Evolutionary conservation across 202 grass and related monocot genomes (phyloP).

Genomic region (Bolboschoenoplectus hybrid): DNA sequence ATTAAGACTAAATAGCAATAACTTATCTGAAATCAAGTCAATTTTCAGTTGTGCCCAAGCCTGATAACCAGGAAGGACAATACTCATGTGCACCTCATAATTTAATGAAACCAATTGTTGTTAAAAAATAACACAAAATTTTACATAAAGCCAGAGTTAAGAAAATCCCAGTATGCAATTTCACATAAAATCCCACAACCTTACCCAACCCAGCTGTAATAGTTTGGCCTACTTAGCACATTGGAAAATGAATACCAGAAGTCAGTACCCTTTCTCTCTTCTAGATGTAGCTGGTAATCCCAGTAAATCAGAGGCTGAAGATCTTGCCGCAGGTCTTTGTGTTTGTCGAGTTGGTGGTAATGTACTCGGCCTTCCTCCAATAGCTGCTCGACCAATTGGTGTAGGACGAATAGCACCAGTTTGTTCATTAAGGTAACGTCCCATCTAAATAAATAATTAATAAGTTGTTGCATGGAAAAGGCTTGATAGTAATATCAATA

Average conservation of each 20-base stretch:
- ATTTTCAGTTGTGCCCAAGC: not conserved
- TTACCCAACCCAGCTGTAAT: not conserved
- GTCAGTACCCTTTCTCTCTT: conserved; percentile 71
- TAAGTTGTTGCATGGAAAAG: not conserved
- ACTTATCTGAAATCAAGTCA: not conserved
- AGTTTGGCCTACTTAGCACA: conserved; percentile 10
- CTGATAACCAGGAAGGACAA: not conserved
- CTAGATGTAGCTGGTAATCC: conserved; percentile 45
- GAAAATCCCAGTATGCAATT: not conserved
- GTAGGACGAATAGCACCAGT: conserved; percentile 54
- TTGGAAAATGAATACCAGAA: conserved; percentile 33
- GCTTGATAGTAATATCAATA: conserved; percentile 27
- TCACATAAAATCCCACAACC: conserved; percentile 15
- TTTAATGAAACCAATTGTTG: not conserved
- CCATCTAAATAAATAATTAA: conserved; percentile 69
- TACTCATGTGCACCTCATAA: conserved; percentile 13
- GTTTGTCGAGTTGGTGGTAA: conserved; percentile 68
- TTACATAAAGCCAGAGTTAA: not conserved
- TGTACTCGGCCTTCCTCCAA: conserved; percentile 52
- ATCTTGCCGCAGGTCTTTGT: conserved; percentile 47
- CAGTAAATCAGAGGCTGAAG: conserved; percentile 50
- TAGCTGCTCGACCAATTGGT: conserved; percentile 43
- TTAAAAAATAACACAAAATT: not conserved
- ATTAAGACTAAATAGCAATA: not conserved
- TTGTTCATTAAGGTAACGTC: conserved; percentile 88